A percentile compares a stretch with the other conserved stretches of the same genome.
Evolutionary conservation across 345 rosid species (phyloP).

Genomic region (Eucalyptus cladocalyx): DNA sequence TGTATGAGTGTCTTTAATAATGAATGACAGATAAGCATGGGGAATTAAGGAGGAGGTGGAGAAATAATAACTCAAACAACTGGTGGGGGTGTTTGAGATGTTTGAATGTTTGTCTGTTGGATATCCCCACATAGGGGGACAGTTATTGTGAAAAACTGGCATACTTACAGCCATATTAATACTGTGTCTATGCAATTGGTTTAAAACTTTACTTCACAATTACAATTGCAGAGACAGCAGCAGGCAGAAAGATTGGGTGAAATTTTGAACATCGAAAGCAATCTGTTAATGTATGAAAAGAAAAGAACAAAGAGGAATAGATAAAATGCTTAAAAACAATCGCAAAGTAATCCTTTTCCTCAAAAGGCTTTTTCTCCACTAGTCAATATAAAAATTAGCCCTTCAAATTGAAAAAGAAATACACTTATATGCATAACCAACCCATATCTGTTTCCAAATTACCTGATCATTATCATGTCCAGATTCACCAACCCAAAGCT

Average conservation of each 20-base stretch:
- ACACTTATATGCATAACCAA: background rate
- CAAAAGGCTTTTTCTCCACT: background rate
- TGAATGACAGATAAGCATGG: background rate
- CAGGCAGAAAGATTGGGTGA: background rate
- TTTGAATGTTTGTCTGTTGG: background rate
- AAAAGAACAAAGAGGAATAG: background rate
- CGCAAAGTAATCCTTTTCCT: background rate
- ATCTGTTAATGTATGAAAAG: background rate
- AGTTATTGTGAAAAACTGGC: background rate
- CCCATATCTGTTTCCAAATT: background rate
- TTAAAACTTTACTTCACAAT: background rate
- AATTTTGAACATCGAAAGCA: background rate
- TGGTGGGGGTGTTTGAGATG: background rate
- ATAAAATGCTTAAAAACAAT: background rate
- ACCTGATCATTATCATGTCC: conserved; percentile 96
- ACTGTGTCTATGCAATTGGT: background rate
- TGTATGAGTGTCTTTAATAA: background rate
- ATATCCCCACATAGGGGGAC: background rate
- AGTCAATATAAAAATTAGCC: background rate
- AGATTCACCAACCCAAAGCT: conserved; percentile 94
- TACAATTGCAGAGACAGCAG: background rate
- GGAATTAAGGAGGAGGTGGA: background rate
- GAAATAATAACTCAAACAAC: background rate
- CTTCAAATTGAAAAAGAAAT: background rate
- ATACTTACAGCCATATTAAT: background rate